These are phyloP conservation scores for Candida palmyrensis DNA, from an alignment of 805 yeast genomes.

Conservation along the genomic window DNA sequence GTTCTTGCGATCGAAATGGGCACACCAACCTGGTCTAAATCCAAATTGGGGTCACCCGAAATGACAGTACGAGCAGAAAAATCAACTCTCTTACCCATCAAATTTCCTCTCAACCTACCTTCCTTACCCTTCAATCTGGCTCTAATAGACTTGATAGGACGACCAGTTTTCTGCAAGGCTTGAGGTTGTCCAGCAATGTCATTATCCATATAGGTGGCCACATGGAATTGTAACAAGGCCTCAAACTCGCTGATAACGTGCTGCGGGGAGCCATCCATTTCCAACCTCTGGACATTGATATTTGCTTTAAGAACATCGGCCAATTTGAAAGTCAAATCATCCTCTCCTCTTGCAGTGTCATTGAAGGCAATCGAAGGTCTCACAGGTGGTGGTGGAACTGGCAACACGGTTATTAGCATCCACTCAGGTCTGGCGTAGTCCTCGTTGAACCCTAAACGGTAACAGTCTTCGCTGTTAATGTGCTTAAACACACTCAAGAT, in stretches of 20 bases:
- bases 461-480: slow-evolving; percentile 79
- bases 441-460: slow-evolving; percentile 81
- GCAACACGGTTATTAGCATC: slow-evolving; percentile 95
- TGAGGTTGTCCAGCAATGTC: slow-evolving; percentile 99
- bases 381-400: slow-evolving; percentile 99
- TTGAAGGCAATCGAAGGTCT: slow-evolving; percentile 98
- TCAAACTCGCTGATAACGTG: slow-evolving; percentile 97
- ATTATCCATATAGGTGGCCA: slow-evolving; percentile 98
- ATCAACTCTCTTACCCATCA: slow-evolving; percentile 99
- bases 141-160: slow-evolving; percentile 97
- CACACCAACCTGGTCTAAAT: slow-evolving; percentile 97
- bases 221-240: slow-evolving; percentile 91
- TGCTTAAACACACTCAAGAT: slow-evolving; percentile 88
- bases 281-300: slow-evolving; percentile 93
- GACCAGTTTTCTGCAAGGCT: slow-evolving; percentile 96
- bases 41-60: slow-evolving; percentile 98
- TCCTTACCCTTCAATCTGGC: slow-evolving; percentile 99
- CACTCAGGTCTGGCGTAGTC: slow-evolving; percentile 99
- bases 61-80: slow-evolving; percentile 98
- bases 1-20: slow-evolving; percentile 96
- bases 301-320: slow-evolving; percentile 97
- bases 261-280: slow-evolving; percentile 98
- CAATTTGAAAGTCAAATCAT: slow-evolving; percentile 94
- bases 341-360: slow-evolving; percentile 98
- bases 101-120: slow-evolving; percentile 96